Percentiles rank a stretch among this genome's conserved stretches.
These are phyloP conservation scores for Scutellospora calospora DNA, from an alignment of 371 early-diverging fungal genomes.

Conservation along the genomic window DNA sequence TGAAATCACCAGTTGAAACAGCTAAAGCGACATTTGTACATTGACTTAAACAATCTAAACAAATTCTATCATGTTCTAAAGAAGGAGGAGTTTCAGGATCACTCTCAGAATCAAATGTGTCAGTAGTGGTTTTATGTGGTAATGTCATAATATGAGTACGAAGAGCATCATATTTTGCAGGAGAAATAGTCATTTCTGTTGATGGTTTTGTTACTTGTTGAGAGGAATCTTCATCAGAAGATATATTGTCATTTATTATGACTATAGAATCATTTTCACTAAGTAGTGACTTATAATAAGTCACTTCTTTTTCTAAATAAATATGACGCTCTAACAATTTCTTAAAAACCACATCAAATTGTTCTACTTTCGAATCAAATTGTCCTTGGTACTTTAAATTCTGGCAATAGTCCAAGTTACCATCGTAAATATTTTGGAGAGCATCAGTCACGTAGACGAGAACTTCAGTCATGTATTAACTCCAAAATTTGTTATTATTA, in stretches of 20 bases:
- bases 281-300: constrained; percentile 4
- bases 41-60: constrained; percentile 36
- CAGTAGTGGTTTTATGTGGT: background rate
- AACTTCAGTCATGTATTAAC: constrained; percentile 11
- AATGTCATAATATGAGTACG: background rate
- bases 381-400: background rate
- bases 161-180: background rate
- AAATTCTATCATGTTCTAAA: constrained; percentile 20
- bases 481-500: too few relatives aligned
- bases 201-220: background rate
- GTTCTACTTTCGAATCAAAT: background rate
- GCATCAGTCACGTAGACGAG: constrained; percentile 34
- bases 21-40: constrained; percentile 44
- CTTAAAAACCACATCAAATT: constrained; percentile 9
- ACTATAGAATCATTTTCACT: constrained; percentile 32
- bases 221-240: background rate
- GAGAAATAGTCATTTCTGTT: background rate
- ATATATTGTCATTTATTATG: constrained; percentile 10
- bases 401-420: constrained; percentile 22
- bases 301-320: constrained; percentile 10
- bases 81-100: background rate
- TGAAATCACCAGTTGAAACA: constrained; percentile 44
- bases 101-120: background rate
- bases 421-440: constrained; percentile 35
- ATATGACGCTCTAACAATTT: constrained; percentile 19